Evolutionary conservation across 2,329 filamentous ascomycete species (phyloP), one percentile per base, ranked within the genome.

Genomic region (Colletotrichum falcatum): DNA sequence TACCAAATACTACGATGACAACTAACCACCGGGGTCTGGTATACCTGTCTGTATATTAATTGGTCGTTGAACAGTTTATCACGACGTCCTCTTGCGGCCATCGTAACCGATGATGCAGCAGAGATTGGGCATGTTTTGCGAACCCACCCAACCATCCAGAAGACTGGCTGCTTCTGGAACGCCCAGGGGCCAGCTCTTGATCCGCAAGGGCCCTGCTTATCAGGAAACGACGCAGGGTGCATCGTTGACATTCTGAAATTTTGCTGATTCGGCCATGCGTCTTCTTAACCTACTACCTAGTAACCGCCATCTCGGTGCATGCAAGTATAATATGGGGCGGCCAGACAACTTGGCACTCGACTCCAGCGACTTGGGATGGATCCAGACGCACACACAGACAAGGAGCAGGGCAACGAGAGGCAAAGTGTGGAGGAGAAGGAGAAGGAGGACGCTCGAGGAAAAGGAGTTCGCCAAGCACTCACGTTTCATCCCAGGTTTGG

Each of bases 401-500:
- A n/a, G 46, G 18, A 30, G 14, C 37, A 18, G 8, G 9, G 4
- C 44, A 46, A 46, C 30, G 42, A 33, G 35, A 61, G 18, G 26
- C 33, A 28, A 28, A n/a, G 7, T n/a, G 16, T n/a, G 64, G 37
- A 55, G 55, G 58, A 55, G n/a, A 14, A 56, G 14, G 6, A 56
- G 14, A 12, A 39, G 14, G 33, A 39, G 5, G n/a, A 42, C 18
- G 44, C 44, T 46, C 9, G 9, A 46, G 44, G 23, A n/a, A 48
- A 49, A 49, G 33, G 55, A 33, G 62, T 66, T 70, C 62, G 62
- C 66, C n/a, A 61, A 39, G 64, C 49, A 28, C 56, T 56, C 26
- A 30, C 58, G 67, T 70, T 70, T 71, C 68, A 71, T 71, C 64
- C 68, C 64, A 71, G 68, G 68, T 71, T 71, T 68, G 68, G 63